Evolutionary conservation across 192 early-diverging fungal genomes (phyloP).

Genomic region (Entomortierella chlamydospora): DNA sequence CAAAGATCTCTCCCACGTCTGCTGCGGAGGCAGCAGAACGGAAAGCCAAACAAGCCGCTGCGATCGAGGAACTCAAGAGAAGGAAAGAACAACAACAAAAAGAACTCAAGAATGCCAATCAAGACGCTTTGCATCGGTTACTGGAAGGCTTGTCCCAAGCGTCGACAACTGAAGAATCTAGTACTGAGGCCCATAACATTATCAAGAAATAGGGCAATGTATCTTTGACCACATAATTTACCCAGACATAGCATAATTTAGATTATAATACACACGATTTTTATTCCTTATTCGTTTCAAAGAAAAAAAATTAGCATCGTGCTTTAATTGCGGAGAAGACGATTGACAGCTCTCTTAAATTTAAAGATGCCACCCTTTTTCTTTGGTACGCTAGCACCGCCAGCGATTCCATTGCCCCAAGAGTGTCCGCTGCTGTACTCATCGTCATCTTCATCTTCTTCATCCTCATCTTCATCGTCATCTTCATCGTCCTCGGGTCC

Average conservation of each 20-base stretch:
- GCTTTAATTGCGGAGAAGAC: slow-evolving; percentile 37
- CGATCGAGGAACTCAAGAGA: slow-evolving; percentile 21
- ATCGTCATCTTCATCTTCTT: slow-evolving; percentile 24
- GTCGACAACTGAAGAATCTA: neutral
- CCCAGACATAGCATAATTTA: too few relatives aligned
- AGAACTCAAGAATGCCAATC: slow-evolving; percentile 18
- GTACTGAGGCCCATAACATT: neutral
- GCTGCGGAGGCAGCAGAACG: slow-evolving; percentile 24
- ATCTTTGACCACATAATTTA: too few relatives aligned
- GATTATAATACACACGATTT: too few relatives aligned
- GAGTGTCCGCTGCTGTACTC: slow-evolving; percentile 5
- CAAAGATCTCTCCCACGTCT: slow-evolving; percentile 37
- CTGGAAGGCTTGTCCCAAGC: slow-evolving; percentile 25
- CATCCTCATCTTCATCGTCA: slow-evolving; percentile 21
- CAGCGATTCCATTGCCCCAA: neutral
- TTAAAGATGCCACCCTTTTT: slow-evolving; percentile 50
- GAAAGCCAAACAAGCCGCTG: slow-evolving; percentile 30
- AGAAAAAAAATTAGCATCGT: neutral
- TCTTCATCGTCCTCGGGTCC: slow-evolving; percentile 23
- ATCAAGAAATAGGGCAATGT: neutral
- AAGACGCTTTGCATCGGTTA: slow-evolving; percentile 14
- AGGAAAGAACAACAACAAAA: slow-evolving; percentile 24
- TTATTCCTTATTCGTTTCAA: too few relatives aligned
- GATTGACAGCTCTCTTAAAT: slow-evolving; percentile 47
- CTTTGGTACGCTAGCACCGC: neutral